Conservation (phyloP, 2,329 filamentous ascomycete species). For the Myriosclerotinia curreyana region DNA sequence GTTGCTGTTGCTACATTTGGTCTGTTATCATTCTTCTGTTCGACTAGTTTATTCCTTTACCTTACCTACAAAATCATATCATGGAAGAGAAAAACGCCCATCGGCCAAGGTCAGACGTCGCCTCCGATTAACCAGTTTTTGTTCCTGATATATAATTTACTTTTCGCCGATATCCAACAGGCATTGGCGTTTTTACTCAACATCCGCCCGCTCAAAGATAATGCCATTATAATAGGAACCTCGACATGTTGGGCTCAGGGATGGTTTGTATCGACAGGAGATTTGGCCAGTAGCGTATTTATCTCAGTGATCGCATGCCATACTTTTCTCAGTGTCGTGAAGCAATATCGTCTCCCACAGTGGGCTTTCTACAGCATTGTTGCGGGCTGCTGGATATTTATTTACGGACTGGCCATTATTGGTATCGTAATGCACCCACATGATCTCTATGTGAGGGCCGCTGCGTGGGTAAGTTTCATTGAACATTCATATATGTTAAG, state of each 20-base stretch:
- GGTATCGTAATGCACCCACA: constrained; percentile 42
- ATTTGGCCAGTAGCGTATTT: constrained; percentile 64
- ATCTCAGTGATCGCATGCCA: constrained; percentile 64
- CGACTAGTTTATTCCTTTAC: constrained; percentile 43
- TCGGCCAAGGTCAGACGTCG: constrained; percentile 6
- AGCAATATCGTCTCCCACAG: constrained; percentile 51
- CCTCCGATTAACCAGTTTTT: constrained; percentile 61
- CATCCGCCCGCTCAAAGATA: constrained; percentile 53
- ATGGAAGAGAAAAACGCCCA: constrained; percentile 29
- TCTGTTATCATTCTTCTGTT: constrained; percentile 47
- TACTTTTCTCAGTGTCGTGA: constrained; percentile 62
- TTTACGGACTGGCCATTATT: constrained; percentile 55
- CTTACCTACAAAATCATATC: constrained; percentile 42
- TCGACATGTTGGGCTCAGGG: constrained; percentile 61
- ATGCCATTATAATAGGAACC: constrained; percentile 54
- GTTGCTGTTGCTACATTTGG: constrained; percentile 46
- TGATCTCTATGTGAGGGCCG: constrained; percentile 60
- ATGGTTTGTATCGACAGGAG: constrained; percentile 65
- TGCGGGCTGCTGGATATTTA: constrained; percentile 54
- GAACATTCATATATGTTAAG: not conserved
- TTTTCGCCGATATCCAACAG: constrained; percentile 67
- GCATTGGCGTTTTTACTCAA: constrained; percentile 62
- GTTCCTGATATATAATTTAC: constrained; percentile 65
- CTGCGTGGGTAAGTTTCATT: constrained; percentile 53
- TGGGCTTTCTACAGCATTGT: constrained; percentile 51